These are phyloP conservation scores for Grammothele lineata DNA, from an alignment of 768 basidiomycete species.

Conservation along the genomic window DNA sequence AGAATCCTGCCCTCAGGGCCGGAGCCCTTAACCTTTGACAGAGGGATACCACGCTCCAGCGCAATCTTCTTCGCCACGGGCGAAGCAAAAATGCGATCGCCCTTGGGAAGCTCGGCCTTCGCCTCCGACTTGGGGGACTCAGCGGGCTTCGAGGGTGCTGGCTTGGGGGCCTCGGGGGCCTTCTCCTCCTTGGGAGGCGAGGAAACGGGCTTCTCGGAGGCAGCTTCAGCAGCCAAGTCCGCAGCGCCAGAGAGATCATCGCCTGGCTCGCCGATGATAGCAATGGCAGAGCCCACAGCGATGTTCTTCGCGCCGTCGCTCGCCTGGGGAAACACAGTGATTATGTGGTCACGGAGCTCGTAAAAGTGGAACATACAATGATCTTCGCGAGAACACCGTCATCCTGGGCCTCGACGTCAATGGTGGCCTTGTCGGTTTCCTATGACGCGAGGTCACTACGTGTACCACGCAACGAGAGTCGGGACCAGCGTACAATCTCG, in stretches of 20 bases:
- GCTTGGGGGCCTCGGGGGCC: slow-evolving; percentile 40
- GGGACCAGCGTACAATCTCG: slow-evolving; percentile 68
- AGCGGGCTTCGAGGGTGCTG: slow-evolving; percentile 31
- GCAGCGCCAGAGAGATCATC: slow-evolving; percentile 86
- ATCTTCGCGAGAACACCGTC: slow-evolving; percentile 97
- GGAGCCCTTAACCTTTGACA: slow-evolving; percentile 85
- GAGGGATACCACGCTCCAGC: slow-evolving; percentile 87
- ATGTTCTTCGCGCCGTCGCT: slow-evolving; percentile 85
- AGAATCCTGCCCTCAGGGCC: slow-evolving; percentile 94
- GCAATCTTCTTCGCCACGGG: slow-evolving; percentile 98
- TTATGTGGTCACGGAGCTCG: too few relatives aligned
- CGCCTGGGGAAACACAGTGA: too few relatives aligned
- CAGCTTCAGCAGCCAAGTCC: slow-evolving; percentile 63
- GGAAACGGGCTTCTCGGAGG: slow-evolving; percentile 38
- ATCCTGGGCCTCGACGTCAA: slow-evolving; percentile 98
- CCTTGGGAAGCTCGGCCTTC: slow-evolving; percentile 54
- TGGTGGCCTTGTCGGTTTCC: slow-evolving; percentile 99
- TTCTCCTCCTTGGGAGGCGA: slow-evolving; percentile 31
- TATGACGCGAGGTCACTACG: slow-evolving; percentile 29
- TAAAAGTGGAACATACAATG: slow-evolving; percentile 53
- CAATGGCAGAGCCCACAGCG: slow-evolving; percentile 83
- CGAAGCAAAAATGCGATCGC: slow-evolving; percentile 89
- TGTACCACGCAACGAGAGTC: slow-evolving; percentile 4
- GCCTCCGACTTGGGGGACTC: slow-evolving; percentile 35
- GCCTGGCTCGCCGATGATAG: slow-evolving; percentile 90